Percentiles rank a stretch among this genome's conserved stretches.
phyloP scores from a whole-genome alignment of 2,329 filamentous ascomycete genomes.

The Xylariaceae sp. region DNA sequence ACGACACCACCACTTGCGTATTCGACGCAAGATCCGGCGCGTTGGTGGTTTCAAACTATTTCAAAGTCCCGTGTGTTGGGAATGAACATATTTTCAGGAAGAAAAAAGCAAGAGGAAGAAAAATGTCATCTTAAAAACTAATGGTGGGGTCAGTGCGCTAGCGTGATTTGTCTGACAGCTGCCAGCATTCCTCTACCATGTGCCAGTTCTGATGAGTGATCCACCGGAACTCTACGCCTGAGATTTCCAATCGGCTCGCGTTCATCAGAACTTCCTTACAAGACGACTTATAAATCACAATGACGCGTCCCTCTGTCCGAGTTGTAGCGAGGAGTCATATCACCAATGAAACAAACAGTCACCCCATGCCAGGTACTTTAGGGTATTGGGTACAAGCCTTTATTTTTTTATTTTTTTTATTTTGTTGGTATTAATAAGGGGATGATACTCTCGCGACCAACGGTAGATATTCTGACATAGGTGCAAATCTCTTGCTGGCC shows the following conservation, averaged over 20 bases:
- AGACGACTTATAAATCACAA: too few relatives aligned
- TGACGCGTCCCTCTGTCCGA: too few relatives aligned
- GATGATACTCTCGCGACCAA: constrained; percentile 1
- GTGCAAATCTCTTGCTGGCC: constrained; percentile 1
- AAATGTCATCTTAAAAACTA: background rate
- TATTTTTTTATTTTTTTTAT: background rate
- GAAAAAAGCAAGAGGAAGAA: background rate
- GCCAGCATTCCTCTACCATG: too few relatives aligned
- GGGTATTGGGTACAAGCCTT: background rate
- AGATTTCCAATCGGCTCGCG: background rate
- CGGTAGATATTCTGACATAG: constrained; percentile 6
- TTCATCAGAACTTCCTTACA: too few relatives aligned
- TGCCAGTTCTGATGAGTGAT: too few relatives aligned
- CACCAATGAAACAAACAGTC: background rate
- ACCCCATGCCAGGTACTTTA: background rate
- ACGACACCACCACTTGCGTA: too few relatives aligned
- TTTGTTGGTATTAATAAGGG: background rate
- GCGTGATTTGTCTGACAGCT: background rate
- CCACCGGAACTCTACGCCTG: background rate
- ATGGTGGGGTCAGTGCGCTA: background rate
- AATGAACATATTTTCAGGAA: background rate
- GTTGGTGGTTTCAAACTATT: too few relatives aligned
- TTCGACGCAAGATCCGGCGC: too few relatives aligned
- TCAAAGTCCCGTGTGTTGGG: background rate
- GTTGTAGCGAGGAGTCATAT: too few relatives aligned